Conservation (phyloP, 768 basidiomycete species). For the Pulveroboletus sp. region DNA sequence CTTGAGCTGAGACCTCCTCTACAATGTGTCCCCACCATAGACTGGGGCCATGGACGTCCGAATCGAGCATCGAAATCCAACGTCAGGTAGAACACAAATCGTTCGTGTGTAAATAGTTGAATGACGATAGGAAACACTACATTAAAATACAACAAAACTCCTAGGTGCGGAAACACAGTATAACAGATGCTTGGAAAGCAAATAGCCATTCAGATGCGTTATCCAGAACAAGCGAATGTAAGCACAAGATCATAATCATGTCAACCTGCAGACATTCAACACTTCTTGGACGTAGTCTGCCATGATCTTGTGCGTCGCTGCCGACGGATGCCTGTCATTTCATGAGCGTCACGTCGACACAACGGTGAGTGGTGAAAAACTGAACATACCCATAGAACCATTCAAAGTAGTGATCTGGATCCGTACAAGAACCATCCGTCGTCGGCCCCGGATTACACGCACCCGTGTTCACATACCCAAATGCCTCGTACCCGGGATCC, state of each 20-base stretch:
- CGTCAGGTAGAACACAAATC: no score
- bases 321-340: constrained; percentile 43
- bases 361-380: background rate
- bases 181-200: no score
- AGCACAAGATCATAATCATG: background rate
- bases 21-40: no score
- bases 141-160: no score
- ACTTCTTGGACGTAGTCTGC: constrained; percentile 46
- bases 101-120: no score
- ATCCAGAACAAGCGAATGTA: no score
- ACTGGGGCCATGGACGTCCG: no score
- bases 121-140: no score
- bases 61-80: no score
- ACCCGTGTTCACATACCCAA: constrained; percentile 43
- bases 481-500: constrained; percentile 42
- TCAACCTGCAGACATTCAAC: constrained; percentile 29
- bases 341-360: background rate
- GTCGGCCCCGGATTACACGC: constrained; percentile 35
- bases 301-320: constrained; percentile 47
- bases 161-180: no score
- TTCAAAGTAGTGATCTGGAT: constrained; percentile 49
- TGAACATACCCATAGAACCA: constrained; percentile 45
- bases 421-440: constrained; percentile 31
- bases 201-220: no score
- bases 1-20: no score